Evolutionary conservation across 2,329 filamentous ascomycete genomes (phyloP).

Genomic region (Ampelomyces quisqualis): DNA sequence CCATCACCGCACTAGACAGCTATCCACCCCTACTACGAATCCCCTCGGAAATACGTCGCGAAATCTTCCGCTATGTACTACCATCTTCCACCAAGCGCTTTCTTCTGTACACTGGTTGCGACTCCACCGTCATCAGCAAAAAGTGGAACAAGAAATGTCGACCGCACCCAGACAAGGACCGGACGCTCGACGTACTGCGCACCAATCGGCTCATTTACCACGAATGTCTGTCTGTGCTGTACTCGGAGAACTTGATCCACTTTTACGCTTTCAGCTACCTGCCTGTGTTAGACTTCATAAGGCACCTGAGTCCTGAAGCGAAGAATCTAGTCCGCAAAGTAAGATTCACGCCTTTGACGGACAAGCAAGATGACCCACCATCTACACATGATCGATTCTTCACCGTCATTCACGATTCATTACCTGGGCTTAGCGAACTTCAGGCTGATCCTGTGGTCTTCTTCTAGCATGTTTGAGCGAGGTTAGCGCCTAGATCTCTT

Average conservation of each 20-base stretch:
- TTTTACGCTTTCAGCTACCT: conserved; percentile 45
- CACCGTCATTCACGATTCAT: conserved; percentile 43
- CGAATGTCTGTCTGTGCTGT: conserved; percentile 43
- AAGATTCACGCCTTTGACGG: conserved; percentile 41
- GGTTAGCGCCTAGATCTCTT: not conserved
- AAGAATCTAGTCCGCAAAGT: conserved; percentile 42
- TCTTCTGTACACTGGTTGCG: conserved; percentile 50
- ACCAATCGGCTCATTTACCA: conserved; percentile 43
- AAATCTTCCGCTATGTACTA: conserved; percentile 43
- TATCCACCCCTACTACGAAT: conserved; percentile 42
- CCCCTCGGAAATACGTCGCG: conserved; percentile 42
- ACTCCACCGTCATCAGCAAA: conserved; percentile 41
- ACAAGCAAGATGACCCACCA: conserved; percentile 39
- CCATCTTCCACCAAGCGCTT: conserved; percentile 47
- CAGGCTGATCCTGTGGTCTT: conserved; percentile 43
- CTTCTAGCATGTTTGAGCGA: conserved; percentile 24
- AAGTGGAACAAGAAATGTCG: conserved; percentile 41
- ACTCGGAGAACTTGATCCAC: conserved; percentile 44
- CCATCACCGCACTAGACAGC: conserved; percentile 40
- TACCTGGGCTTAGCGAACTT: conserved; percentile 40
- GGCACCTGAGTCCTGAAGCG: conserved; percentile 42
- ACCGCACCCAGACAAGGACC: conserved; percentile 36
- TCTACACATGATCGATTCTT: conserved; percentile 42
- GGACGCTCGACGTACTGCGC: conserved; percentile 40
- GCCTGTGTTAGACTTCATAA: conserved; percentile 44